phyloP scores from a whole-genome alignment of 805 yeast genomes.

The Ogataea sp. region DNA sequence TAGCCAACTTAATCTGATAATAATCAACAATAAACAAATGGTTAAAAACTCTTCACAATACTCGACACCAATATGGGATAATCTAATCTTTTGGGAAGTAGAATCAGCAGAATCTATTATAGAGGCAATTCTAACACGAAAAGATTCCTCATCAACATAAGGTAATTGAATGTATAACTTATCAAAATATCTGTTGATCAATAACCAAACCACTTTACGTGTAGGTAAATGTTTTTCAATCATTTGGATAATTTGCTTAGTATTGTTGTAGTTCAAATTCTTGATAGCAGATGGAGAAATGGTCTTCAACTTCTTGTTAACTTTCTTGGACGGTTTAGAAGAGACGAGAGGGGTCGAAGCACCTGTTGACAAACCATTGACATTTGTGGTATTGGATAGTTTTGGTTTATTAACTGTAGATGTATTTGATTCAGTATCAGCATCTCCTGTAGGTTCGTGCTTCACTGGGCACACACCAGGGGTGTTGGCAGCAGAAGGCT shows the following conservation, averaged over 20 bases:
- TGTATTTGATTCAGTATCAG: neutral
- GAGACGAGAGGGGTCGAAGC: no score
- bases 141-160: slow-evolving; percentile 50
- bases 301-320: slow-evolving; percentile 16
- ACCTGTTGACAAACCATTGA: no score
- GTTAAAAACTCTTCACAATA: slow-evolving; percentile 37
- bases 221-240: slow-evolving; percentile 44
- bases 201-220: slow-evolving; percentile 44
- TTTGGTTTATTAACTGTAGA: slow-evolving; percentile 4
- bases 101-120: slow-evolving; percentile 36
- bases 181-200: slow-evolving; percentile 51
- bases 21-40: slow-evolving; percentile 43
- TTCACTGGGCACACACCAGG: neutral
- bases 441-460: neutral
- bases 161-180: slow-evolving; percentile 60
- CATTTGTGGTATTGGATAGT: no score
- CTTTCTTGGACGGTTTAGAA: slow-evolving; percentile 8
- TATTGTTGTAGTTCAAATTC: slow-evolving; percentile 30
- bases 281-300: slow-evolving; percentile 25
- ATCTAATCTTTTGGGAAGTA: slow-evolving; percentile 20
- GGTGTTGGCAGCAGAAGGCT: neutral
- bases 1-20: slow-evolving; percentile 48
- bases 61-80: slow-evolving; percentile 23
- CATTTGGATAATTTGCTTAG: slow-evolving; percentile 29
- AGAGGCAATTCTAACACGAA: slow-evolving; percentile 32